Evolutionary conservation across 805 yeast genomes (phyloP).

Genomic region (Starmerella vaccinii): DNA sequence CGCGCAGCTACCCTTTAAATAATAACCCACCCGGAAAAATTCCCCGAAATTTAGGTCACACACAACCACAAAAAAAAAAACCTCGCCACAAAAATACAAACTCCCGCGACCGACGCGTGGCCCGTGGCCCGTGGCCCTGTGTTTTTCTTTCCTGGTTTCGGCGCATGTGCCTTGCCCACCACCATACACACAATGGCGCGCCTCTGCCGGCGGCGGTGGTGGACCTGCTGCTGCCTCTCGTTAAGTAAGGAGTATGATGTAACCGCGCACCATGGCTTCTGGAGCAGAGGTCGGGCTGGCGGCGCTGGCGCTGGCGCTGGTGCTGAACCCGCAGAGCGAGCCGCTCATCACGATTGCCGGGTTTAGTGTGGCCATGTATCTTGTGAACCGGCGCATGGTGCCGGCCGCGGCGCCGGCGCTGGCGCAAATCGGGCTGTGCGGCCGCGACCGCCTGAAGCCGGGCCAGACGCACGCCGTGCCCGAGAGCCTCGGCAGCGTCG

Average conservation of each 20-base stretch:
- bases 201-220: background rate
- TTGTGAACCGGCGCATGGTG: slow-evolving; percentile 17
- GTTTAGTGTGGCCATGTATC: slow-evolving; percentile 16
- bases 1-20: too few relatives aligned
- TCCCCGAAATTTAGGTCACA: too few relatives aligned
- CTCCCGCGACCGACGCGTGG: too few relatives aligned
- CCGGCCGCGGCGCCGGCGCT: slow-evolving; percentile 24
- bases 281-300: slow-evolving; percentile 4
- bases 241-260: background rate
- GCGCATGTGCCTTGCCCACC: too few relatives aligned
- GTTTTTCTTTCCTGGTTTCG: too few relatives aligned
- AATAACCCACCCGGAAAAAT: too few relatives aligned
- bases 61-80: too few relatives aligned
- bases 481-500: slow-evolving; percentile 85
- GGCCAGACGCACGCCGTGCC: slow-evolving; percentile 58
- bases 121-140: too few relatives aligned
- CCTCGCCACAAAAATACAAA: too few relatives aligned
- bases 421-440: slow-evolving; percentile 55
- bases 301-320: slow-evolving; percentile 16
- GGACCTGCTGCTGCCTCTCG: background rate
- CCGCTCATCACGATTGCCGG: slow-evolving; percentile 19
- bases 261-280: background rate
- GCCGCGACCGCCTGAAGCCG: slow-evolving; percentile 68
- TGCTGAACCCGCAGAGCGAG: slow-evolving; percentile 17
- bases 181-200: too few relatives aligned